Evolutionary conservation across 1,284 basidiomycete species (phyloP), one percentile per base, ranked within the genome.

Genomic region (Melampsora larici-populina): DNA sequence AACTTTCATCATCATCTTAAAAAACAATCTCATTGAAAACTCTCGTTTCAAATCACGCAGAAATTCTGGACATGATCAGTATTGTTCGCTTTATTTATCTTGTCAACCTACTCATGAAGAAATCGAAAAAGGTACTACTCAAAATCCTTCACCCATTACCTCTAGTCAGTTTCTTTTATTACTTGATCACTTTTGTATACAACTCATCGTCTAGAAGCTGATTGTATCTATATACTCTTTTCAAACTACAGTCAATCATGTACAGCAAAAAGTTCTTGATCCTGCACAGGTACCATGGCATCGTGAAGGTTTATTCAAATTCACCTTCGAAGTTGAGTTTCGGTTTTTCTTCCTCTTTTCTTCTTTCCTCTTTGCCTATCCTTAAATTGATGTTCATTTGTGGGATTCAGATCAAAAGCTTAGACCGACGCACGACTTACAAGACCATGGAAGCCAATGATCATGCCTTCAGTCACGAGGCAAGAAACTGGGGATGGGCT

Each of bases 391-490:
- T 36, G 6, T n/a, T 46, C 7, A 33, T n/a, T 24, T 78, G 11
- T 60, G 60, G n/a, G 9, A 18, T 58, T 49, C 68, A 80, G 80
- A 79, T 78, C 26, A 76, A 79, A 24, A 74, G 78, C 33, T 29
- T 79, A 18, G 80, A 81, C 40, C 79, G 81, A 26, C 67, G 81
- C 13, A 63, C 79, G 1, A 79, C 79, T 1, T 81, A 82, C 78
- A 82, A 83, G 70, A 78, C 78, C n/a, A 83, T 83, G 81, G 84
- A 85, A 79, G 84, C 84, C 8, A 81, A 83, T 78, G 83, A 85
- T 71, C 84, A 85, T 70, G 81, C 81, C 21, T 85, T 85, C 66
- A 82, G 81, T 63, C 80, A 82, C 73, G 81, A 82, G 73, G 84
- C 83, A 29, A 80, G 83, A 43, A 85, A 85, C 71, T 85, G 84